phyloP scores from a whole-genome alignment of 192 early-diverging fungal species.

The Gonapodya prolifera region DNA sequence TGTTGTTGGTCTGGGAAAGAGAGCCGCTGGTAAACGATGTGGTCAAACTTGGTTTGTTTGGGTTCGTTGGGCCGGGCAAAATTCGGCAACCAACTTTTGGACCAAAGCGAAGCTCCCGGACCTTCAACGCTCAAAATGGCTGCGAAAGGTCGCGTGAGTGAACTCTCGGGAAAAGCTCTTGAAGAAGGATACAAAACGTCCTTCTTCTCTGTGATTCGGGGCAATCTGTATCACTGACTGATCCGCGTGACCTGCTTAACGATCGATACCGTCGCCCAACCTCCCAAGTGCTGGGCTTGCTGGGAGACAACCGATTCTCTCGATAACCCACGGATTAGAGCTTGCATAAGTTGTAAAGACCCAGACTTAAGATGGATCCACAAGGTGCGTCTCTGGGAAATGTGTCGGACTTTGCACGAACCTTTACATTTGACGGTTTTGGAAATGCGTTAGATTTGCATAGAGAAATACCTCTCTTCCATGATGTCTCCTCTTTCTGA shows the following conservation, averaged over 20 bases:
- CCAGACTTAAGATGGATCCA: neutral
- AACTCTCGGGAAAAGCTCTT: too few species aligned
- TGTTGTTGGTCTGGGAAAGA: neutral
- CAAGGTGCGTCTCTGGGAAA: neutral
- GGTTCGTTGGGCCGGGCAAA: neutral
- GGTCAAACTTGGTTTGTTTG: neutral
- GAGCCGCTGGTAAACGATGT: too few species aligned
- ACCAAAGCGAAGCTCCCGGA: too few species aligned
- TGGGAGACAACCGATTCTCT: neutral
- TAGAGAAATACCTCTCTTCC: neutral
- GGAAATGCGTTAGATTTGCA: neutral
- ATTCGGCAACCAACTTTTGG: neutral
- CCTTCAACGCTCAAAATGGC: too few species aligned
- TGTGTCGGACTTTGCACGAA: neutral
- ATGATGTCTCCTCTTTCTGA: too few species aligned
- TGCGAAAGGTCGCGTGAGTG: too few species aligned
- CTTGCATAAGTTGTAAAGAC: neutral
- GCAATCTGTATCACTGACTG: too few species aligned
- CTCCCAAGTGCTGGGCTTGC: neutral
- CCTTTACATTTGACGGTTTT: too few species aligned
- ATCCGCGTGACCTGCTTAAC: too few species aligned
- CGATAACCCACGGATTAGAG: neutral
- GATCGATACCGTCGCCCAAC: neutral
- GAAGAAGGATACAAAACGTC: too few species aligned
- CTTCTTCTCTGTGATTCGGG: too few species aligned